Conservation (phyloP, 2,329 filamentous ascomycete species). For the Arthroderma uncinatum region DNA sequence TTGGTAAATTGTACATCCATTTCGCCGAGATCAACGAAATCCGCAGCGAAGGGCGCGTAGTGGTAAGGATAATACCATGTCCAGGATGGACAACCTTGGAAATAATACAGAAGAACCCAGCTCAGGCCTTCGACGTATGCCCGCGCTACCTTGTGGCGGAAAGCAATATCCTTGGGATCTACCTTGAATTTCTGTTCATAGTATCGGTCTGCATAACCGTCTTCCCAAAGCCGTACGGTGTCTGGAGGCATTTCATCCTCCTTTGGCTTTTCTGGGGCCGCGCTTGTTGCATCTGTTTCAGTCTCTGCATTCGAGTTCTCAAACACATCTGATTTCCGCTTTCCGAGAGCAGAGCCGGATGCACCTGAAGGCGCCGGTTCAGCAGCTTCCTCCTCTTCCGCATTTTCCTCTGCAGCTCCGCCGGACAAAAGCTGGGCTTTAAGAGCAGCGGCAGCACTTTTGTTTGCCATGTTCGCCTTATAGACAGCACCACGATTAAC, state of each 20-base stretch:
- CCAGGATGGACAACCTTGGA: slow-evolving; percentile 96
- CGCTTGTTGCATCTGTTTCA: slow-evolving; percentile 46
- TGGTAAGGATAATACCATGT: slow-evolving; percentile 99
- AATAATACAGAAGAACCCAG: slow-evolving; percentile 95
- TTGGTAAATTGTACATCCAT: slow-evolving; percentile 74
- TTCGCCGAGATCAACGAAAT: slow-evolving; percentile 74
- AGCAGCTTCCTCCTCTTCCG: slow-evolving; percentile 19
- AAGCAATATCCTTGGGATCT: slow-evolving; percentile 66
- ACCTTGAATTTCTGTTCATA: slow-evolving; percentile 95
- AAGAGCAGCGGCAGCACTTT: slow-evolving; percentile 80
- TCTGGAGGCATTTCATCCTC: slow-evolving; percentile 60
- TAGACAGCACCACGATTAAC: slow-evolving; percentile 58
- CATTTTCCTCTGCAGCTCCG: slow-evolving; percentile 17
- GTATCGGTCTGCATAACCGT: slow-evolving; percentile 88
- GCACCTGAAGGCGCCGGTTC: slow-evolving; percentile 16
- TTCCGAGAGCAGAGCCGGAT: slow-evolving; percentile 28
- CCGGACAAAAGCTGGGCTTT: slow-evolving; percentile 61
- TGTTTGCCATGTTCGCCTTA: slow-evolving; percentile 73
- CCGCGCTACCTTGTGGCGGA: slow-evolving; percentile 76
- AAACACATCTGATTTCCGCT: slow-evolving; percentile 58
- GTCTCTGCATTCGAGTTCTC: slow-evolving; percentile 50
- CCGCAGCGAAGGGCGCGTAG: slow-evolving; percentile 92
- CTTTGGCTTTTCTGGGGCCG: slow-evolving; percentile 24
- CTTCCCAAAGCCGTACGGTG: slow-evolving; percentile 83
- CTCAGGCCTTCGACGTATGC: slow-evolving; percentile 91